These are phyloP conservation scores for Kockovaella imperatae DNA, from an alignment of 768 basidiomycete species.

Conservation along the genomic window DNA sequence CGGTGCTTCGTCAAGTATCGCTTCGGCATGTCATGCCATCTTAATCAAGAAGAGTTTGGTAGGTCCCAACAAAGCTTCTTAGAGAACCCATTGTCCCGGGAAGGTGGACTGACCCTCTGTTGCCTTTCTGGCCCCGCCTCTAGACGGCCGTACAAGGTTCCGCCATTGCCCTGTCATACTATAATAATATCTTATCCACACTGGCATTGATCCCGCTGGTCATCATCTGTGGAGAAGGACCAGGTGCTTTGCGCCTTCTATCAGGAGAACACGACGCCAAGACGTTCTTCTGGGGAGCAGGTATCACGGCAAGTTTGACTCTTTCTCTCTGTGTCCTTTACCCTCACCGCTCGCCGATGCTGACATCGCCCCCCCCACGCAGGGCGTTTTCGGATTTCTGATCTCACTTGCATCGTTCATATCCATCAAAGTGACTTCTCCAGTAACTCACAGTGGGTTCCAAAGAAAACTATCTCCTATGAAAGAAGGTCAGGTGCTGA, in stretches of 20 bases:
- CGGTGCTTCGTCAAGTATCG: constrained; percentile 74
- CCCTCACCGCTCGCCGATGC: background rate
- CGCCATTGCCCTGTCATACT: constrained; percentile 80
- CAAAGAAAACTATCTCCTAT: background rate
- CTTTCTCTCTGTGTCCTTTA: background rate
- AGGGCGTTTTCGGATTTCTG: constrained; percentile 60
- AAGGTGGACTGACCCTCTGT: background rate
- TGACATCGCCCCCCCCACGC: background rate
- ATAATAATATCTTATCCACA: constrained; percentile 76
- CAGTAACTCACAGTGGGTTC: constrained; percentile 70
- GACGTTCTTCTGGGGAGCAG: constrained; percentile 71
- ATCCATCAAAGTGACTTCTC: constrained; percentile 94
- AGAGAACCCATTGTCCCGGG: background rate
- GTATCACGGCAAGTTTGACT: constrained; percentile 59
- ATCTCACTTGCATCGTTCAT: constrained; percentile 89
- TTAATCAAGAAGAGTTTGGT: constrained; percentile 79
- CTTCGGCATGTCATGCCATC: constrained; percentile 83
- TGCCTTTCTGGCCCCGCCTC: background rate
- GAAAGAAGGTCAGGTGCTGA: background rate
- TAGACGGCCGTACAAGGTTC: constrained; percentile 59
- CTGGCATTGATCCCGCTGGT: constrained; percentile 65
- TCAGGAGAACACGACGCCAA: constrained; percentile 46
- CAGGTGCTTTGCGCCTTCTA: constrained; percentile 58
- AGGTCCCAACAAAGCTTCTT: background rate
- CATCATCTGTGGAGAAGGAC: constrained; percentile 65